phyloP scores from a whole-genome alignment of 2,329 filamentous ascomycete genomes.

The Colletotrichum sp. region DNA sequence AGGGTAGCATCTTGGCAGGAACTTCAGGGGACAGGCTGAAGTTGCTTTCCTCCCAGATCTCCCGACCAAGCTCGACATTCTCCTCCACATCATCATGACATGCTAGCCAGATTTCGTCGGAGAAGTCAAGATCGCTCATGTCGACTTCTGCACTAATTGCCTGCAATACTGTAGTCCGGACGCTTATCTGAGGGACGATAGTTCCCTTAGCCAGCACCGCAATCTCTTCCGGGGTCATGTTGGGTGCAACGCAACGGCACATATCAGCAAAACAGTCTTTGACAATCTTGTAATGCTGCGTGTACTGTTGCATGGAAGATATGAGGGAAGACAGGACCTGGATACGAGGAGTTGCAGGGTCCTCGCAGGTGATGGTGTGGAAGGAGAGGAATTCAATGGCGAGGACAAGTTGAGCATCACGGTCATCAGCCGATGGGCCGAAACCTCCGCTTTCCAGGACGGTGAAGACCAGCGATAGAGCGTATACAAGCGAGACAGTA shows the following conservation, averaged over 20 bases:
- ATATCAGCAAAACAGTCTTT: slow-evolving; percentile 92
- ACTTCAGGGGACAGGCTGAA: slow-evolving; percentile 72
- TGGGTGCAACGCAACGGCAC: slow-evolving; percentile 82
- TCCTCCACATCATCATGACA: slow-evolving; percentile 91
- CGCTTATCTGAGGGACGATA: slow-evolving; percentile 79
- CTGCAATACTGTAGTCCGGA: slow-evolving; percentile 85
- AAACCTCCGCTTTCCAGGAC: slow-evolving; percentile 83
- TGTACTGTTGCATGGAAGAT: slow-evolving; percentile 83
- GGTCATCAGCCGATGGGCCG: slow-evolving; percentile 74
- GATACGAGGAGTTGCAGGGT: slow-evolving; percentile 76
- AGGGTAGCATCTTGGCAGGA: slow-evolving; percentile 73
- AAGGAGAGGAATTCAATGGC: slow-evolving; percentile 88
- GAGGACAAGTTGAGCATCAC: slow-evolving; percentile 87
- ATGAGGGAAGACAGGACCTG: slow-evolving; percentile 77
- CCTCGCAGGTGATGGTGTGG: slow-evolving; percentile 81
- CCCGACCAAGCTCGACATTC: slow-evolving; percentile 80
- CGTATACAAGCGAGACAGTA: slow-evolving; percentile 83
- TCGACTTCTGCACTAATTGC: slow-evolving; percentile 92
- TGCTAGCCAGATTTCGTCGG: slow-evolving; percentile 90
- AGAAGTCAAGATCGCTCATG: slow-evolving; percentile 84
- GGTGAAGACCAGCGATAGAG: slow-evolving; percentile 80
- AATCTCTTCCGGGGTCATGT: slow-evolving; percentile 77
- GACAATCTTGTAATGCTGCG: slow-evolving; percentile 92
- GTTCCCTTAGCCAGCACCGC: slow-evolving; percentile 76
- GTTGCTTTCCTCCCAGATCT: slow-evolving; percentile 95